Base-by-base conservation (phyloP, 805 yeast species). In the Cephaloascus albidus region DNA sequence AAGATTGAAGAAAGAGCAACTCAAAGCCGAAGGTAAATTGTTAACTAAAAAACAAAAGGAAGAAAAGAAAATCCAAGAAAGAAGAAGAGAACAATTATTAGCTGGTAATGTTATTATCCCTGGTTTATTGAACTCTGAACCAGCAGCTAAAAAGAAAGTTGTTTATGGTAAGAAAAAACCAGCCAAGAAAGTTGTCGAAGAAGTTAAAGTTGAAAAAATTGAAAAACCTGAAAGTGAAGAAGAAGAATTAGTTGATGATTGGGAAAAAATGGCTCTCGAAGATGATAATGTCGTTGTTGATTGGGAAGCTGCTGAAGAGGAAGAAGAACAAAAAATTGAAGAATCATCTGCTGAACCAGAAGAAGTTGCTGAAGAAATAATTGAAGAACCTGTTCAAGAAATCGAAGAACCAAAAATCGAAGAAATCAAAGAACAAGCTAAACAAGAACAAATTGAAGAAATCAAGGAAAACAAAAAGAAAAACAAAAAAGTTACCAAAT, bases 31-130 rank as follows among this genome's bases (percentile, higher is more conserved):
- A 64, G 99, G 99, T 55, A 93, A 93, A 58, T 78, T 81, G 40
- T 66, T 93, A 56, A 85, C 96, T 43, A 93, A 86, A 69, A 90
- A 89, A 58, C 98, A 93, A 71, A 87, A 85, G 64, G 96, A 88
- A 61, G 95, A 88, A 58, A 85, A 85, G 66, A 85, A 80, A 39
- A 61, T 80, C 33, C 76, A 81, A 53, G 97, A 90, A 56, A 84
- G 85, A 58, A 87, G 97, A 67, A 84, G 94, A 60, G 85, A 85
- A 47, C 88, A 81, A 53, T 69, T 90, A 45, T 71, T 90, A 47
- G 66, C 88, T 28, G 84, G 87, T 45, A 76, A 78, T 54, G 72
- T 88, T 35, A 65, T 65, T 36, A 85, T 89, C 52, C 84, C 85
- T 20, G 97, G 89, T 43, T 71, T 89, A 45, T 60, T 50, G 12